phyloP scores from a whole-genome alignment of 208 protist genomes.

The Trypanosoma conorhini region DNA sequence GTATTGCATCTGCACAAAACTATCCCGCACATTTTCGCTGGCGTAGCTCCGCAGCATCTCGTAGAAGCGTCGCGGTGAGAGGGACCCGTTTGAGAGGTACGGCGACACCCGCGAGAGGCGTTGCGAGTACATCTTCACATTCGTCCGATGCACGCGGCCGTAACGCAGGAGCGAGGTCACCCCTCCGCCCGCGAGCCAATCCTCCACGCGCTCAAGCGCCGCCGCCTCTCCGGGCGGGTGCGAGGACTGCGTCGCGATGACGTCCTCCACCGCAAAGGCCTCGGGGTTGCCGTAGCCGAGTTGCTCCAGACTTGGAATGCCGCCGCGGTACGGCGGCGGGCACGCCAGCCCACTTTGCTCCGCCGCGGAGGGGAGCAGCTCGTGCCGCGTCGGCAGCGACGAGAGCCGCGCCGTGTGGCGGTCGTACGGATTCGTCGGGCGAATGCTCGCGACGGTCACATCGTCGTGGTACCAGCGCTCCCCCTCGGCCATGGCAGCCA shows the following conservation, averaged over 20 bases:
- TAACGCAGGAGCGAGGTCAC: slow-evolving; percentile 72
- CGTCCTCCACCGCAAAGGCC: slow-evolving; percentile 58
- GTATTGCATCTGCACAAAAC: slow-evolving; percentile 81
- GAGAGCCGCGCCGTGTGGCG: slow-evolving; percentile 34
- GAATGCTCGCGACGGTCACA: slow-evolving; percentile 70
- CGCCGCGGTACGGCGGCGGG: slow-evolving; percentile 49
- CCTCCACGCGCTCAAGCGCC: slow-evolving; percentile 52
- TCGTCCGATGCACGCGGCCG: slow-evolving; percentile 66
- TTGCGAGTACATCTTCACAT: slow-evolving; percentile 86
- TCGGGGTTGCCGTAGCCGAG: slow-evolving; percentile 60
- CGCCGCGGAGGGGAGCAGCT: slow-evolving; percentile 41
- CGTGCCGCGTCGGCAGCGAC: slow-evolving; percentile 29
- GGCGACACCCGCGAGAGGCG: slow-evolving; percentile 75
- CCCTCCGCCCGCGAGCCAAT: slow-evolving; percentile 70
- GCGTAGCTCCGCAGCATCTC: slow-evolving; percentile 68
- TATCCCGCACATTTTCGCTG: slow-evolving; percentile 53
- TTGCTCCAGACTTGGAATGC: slow-evolving; percentile 62
- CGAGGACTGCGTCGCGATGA: slow-evolving; percentile 76
- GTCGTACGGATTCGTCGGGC: slow-evolving; percentile 78
- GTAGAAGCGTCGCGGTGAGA: slow-evolving; percentile 80
- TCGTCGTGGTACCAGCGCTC: slow-evolving; percentile 92
- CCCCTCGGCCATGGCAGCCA: slow-evolving; percentile 76
- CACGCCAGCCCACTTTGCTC: slow-evolving; percentile 36
- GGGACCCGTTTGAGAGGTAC: slow-evolving; percentile 69
- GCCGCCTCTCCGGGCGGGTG: slow-evolving; percentile 70